A percentile compares a stretch with the other conserved stretches of the same genome.
Conservation (phyloP, 2,329 filamentous ascomycete genomes). For the Keithomyces neogunnii region DNA sequence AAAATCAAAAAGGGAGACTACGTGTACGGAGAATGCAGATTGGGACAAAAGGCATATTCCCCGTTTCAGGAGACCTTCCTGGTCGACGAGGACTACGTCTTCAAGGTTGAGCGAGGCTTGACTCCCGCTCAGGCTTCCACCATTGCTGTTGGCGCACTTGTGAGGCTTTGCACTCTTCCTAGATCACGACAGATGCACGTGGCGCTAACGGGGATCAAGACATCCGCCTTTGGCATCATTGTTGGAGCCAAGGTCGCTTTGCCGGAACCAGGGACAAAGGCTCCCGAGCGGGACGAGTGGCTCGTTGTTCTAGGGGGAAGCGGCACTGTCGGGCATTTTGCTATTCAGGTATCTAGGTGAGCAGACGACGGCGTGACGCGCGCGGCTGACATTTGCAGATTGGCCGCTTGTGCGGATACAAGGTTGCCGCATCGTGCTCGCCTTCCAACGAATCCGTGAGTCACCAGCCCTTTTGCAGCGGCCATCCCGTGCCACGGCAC, state of each 20-base stretch:
- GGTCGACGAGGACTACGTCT: slow-evolving; percentile 25
- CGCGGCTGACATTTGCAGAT: slow-evolving; percentile 15
- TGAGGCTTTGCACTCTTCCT: slow-evolving; percentile 9
- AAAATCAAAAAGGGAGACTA: slow-evolving; percentile 25
- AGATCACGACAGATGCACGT: background rate
- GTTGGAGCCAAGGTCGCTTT: slow-evolving; percentile 17
- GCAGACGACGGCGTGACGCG: no score
- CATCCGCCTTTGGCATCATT: slow-evolving; percentile 23
- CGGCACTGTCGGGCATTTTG: slow-evolving; percentile 26
- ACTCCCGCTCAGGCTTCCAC: slow-evolving; percentile 21
- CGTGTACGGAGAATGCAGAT: slow-evolving; percentile 24
- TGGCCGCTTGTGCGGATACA: slow-evolving; percentile 24
- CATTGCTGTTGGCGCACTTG: slow-evolving; percentile 25
- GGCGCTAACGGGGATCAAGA: slow-evolving; percentile 14
- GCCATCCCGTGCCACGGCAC: no score
- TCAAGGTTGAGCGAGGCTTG: slow-evolving; percentile 17
- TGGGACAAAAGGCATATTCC: slow-evolving; percentile 22
- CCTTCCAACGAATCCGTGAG: slow-evolving; percentile 17
- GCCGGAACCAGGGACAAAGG: slow-evolving; percentile 10
- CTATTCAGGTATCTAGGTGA: slow-evolving; percentile 16
- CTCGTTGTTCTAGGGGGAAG: slow-evolving; percentile 26
- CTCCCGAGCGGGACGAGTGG: slow-evolving; percentile 22
- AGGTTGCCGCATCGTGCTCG: slow-evolving; percentile 28
- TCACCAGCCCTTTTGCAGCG: no score
- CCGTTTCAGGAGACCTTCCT: slow-evolving; percentile 31